Percentiles rank a stretch among this genome's conserved stretches.
Conservation (phyloP, 345 rosid genomes). For the Brassica incana region DNA sequence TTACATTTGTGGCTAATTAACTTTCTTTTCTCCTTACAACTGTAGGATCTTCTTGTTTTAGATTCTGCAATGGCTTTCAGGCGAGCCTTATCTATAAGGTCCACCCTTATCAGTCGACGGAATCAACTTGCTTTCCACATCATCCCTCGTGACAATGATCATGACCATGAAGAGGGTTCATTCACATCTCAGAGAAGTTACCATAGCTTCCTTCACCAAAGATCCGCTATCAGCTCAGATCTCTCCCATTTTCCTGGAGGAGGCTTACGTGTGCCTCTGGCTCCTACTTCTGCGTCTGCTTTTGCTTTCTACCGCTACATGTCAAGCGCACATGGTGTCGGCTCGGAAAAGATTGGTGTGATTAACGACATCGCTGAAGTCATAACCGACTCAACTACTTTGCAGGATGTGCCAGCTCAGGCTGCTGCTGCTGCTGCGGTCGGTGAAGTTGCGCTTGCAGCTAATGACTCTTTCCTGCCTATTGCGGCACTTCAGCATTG, state of each 20-base stretch:
- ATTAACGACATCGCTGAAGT: conserved; percentile 53
- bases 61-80: conserved; percentile 59
- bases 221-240: conserved; percentile 34
- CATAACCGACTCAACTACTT: conserved; percentile 46
- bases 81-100: conserved; percentile 53
- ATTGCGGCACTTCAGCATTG: conserved; percentile 66
- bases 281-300: conserved; percentile 42
- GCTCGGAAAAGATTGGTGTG: conserved; percentile 48
- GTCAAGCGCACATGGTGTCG: conserved; percentile 54
- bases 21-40: not conserved
- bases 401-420: conserved; percentile 53
- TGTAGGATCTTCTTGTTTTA: conserved; percentile 30
- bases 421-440: conserved; percentile 42
- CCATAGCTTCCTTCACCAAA: conserved; percentile 42
- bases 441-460: conserved; percentile 75
- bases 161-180: conserved; percentile 21
- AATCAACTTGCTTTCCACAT: conserved; percentile 44
- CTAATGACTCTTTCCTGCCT: conserved; percentile 71
- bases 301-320: conserved; percentile 53
- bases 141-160: conserved; percentile 46
- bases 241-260: conserved; percentile 30
- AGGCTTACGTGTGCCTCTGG: conserved; percentile 36
- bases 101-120: conserved; percentile 43
- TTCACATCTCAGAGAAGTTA: conserved; percentile 38
- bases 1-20: not conserved